phyloP scores from a whole-genome alignment of 192 early-diverging fungal genomes.

The Borealophlyctis nickersoniae region DNA sequence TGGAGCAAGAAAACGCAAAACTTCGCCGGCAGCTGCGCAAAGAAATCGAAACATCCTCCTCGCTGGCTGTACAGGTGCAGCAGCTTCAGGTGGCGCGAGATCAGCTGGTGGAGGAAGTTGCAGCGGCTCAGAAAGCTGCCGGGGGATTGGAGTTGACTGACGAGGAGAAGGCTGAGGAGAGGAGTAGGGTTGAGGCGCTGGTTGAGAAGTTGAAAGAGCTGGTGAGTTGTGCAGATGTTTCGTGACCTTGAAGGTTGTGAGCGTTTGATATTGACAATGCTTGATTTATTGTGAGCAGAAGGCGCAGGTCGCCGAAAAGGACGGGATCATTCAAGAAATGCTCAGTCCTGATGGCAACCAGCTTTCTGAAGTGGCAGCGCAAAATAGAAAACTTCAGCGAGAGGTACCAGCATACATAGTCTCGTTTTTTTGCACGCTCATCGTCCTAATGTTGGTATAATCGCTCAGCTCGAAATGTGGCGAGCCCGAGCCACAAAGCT shows the following conservation, averaged over 20 bases:
- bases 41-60: constrained; percentile 25
- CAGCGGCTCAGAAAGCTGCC: constrained; percentile 9
- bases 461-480: constrained; percentile 37
- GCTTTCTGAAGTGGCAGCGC: constrained; percentile 3
- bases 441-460: background rate
- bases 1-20: constrained; percentile 40
- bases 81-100: constrained; percentile 29
- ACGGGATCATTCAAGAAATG: constrained; percentile 29
- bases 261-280: constrained; percentile 8
- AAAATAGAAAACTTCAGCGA: constrained; percentile 24
- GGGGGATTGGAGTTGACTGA: constrained; percentile 8
- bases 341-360: constrained; percentile 26
- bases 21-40: constrained; percentile 25
- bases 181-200: background rate
- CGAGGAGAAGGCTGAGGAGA: background rate
- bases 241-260: constrained; percentile 11
- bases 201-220: constrained; percentile 16
- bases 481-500: constrained; percentile 29
- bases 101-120: constrained; percentile 20
- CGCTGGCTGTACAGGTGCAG: constrained; percentile 8
- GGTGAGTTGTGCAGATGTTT: background rate
- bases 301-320: constrained; percentile 27
- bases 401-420: constrained; percentile 14
- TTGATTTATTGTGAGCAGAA: background rate
- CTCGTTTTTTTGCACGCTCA: background rate